Evolutionary conservation across 1,284 basidiomycete genomes (phyloP).

Genomic region (Abortiporus biennis): DNA sequence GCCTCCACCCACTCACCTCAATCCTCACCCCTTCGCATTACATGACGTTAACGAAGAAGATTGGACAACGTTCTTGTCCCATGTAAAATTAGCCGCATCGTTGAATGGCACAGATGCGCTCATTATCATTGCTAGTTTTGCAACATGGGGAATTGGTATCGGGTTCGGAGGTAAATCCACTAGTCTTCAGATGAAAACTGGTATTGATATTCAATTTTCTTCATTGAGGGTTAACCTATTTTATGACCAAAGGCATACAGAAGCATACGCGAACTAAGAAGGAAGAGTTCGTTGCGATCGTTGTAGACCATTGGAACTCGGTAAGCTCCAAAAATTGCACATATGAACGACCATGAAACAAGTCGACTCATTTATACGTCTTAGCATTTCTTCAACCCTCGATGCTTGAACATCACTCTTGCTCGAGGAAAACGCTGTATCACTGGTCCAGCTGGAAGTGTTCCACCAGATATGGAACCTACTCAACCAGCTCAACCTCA

Average conservation of each 20-base stretch:
- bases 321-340: constrained; percentile 18
- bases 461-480: constrained; percentile 12
- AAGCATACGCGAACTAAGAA: constrained; percentile 11
- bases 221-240: constrained; percentile 6
- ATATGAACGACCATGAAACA: no score
- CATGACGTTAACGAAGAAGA: constrained; percentile 35
- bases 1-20: constrained; percentile 9
- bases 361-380: no score
- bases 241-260: constrained; percentile 15
- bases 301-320: constrained; percentile 32
- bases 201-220: no score
- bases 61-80: constrained; percentile 25
- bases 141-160: constrained; percentile 9
- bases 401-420: constrained; percentile 29
- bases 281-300: constrained; percentile 18
- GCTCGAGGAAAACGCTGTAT: constrained; percentile 25
- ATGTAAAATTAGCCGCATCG: constrained; percentile 15
- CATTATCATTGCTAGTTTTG: constrained; percentile 10
- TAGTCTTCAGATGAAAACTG: background rate
- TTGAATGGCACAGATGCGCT: constrained; percentile 11
- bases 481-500: no score
- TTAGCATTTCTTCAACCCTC: constrained; percentile 32
- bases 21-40: constrained; percentile 32
- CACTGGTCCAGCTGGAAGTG: constrained; percentile 15
- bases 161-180: background rate